A percentile compares a stretch with the other conserved stretches of the same genome.
These are phyloP conservation scores for Colletotrichum filicis DNA, from an alignment of 2,329 filamentous ascomycete species.

Conservation along the genomic window DNA sequence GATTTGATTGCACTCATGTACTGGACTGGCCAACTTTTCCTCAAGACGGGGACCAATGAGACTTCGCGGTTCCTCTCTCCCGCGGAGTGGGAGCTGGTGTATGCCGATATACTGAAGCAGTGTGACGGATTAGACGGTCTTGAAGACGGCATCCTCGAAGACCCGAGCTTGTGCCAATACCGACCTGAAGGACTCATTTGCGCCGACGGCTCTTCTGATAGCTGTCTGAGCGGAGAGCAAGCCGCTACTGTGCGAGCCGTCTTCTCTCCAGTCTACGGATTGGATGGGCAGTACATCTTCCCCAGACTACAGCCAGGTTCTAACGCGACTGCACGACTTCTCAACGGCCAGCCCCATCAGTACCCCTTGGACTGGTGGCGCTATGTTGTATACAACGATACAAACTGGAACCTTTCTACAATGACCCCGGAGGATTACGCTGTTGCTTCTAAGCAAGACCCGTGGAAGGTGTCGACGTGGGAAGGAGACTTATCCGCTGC, in stretches of 20 bases:
- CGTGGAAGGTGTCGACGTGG: constrained; percentile 51
- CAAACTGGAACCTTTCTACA: constrained; percentile 8
- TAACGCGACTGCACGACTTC: constrained; percentile 38
- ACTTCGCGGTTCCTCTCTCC: constrained; percentile 50
- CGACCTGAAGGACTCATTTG: constrained; percentile 51
- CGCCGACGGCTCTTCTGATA: constrained; percentile 46
- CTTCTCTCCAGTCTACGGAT: constrained; percentile 42
- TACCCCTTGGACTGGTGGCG: constrained; percentile 40
- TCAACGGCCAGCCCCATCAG: constrained; percentile 7
- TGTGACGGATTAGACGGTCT: constrained; percentile 62
- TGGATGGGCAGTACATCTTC: constrained; percentile 45
- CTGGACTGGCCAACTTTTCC: constrained; percentile 51
- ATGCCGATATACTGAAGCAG: constrained; percentile 52
- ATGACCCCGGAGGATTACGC: constrained; percentile 34
- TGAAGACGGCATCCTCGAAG: constrained; percentile 56
- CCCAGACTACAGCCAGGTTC: constrained; percentile 60
- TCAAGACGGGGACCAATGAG: constrained; percentile 55
- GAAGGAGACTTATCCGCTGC: constrained; percentile 52
- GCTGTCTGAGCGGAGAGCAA: constrained; percentile 48
- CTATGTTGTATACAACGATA: constrained; percentile 42
- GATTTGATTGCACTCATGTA: constrained; percentile 15
- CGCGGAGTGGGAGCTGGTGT: constrained; percentile 14
- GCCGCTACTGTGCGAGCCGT: constrained; percentile 41
- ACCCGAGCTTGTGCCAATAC: constrained; percentile 21
- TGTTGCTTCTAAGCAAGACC: constrained; percentile 40